Evolutionary conservation across 1,284 basidiomycete species (phyloP).

Genomic region (Sphaerobolus stellatus): DNA sequence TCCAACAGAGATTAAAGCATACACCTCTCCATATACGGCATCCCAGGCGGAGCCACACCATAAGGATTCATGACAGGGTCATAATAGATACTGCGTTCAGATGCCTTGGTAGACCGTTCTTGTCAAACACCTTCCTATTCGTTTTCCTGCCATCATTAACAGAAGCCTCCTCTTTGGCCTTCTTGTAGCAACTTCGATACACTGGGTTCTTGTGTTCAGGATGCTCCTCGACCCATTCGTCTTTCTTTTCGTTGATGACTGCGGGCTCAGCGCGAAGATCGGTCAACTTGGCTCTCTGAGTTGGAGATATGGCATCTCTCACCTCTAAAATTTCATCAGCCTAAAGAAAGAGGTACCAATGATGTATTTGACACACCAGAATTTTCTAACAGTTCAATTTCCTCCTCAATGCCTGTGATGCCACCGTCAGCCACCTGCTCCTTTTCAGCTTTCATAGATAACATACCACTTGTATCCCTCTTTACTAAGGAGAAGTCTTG

Average conservation of each 20-base stretch:
- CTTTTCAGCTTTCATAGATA: background rate
- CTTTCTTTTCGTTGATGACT: slow-evolving; percentile 80
- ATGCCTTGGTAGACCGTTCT: slow-evolving; percentile 78
- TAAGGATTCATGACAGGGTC: slow-evolving; percentile 92
- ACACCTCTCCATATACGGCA: slow-evolving; percentile 91
- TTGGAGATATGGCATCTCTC: slow-evolving; percentile 28
- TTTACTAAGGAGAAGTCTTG: slow-evolving; percentile 84
- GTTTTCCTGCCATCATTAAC: slow-evolving; percentile 36
- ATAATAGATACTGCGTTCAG: slow-evolving; percentile 89
- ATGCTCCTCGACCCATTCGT: slow-evolving; percentile 86
- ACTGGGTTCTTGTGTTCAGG: slow-evolving; percentile 84
- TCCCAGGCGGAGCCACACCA: slow-evolving; percentile 93
- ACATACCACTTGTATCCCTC: slow-evolving; percentile 78
- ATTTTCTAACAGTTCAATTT: slow-evolving; percentile 14
- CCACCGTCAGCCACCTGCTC: background rate
- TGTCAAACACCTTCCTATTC: slow-evolving; percentile 73
- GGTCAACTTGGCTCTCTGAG: slow-evolving; percentile 55
- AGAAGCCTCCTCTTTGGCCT: slow-evolving; percentile 39
- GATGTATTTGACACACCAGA: background rate
- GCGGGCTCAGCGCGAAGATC: slow-evolving; percentile 77
- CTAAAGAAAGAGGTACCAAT: background rate
- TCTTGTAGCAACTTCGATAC: slow-evolving; percentile 50
- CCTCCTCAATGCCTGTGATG: slow-evolving; percentile 11
- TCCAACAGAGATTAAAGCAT: slow-evolving; percentile 31
- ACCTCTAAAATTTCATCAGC: slow-evolving; percentile 5